phyloP scores from a whole-genome alignment of 2,329 filamentous ascomycete species.

The Fusarium nelsonii region DNA sequence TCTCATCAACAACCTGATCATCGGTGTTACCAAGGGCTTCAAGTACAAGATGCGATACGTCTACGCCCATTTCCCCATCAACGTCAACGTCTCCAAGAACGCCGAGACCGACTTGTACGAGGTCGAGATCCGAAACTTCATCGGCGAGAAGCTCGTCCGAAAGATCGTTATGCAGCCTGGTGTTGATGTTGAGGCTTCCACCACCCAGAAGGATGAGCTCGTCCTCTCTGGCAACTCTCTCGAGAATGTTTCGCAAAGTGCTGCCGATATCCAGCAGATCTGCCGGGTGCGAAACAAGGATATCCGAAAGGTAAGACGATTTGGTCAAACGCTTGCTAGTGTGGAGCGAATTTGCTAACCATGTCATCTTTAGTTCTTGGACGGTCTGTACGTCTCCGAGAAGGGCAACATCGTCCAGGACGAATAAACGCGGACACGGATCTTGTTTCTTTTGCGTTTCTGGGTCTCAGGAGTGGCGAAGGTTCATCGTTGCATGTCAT shows the following conservation, averaged over 20 bases:
- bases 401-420: conserved; percentile 93
- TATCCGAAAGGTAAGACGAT: conserved; percentile 89
- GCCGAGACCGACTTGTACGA: conserved; percentile 86
- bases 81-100: conserved; percentile 99
- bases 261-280: conserved; percentile 99
- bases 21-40: conserved; percentile 98
- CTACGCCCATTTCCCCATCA: conserved; percentile 99
- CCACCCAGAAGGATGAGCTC: conserved; percentile 98
- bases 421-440: conserved; percentile 64
- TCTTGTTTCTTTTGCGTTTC: conserved; percentile 69
- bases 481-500: conserved; percentile 72
- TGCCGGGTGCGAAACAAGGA: conserved; percentile 99
- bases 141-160: conserved; percentile 99
- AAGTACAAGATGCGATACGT: conserved; percentile 99
- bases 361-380: conserved; percentile 82
- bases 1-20: conserved; percentile 98
- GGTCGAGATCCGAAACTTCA: conserved; percentile 99
- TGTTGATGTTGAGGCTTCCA: conserved; percentile 90
- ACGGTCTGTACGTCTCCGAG: conserved; percentile 99
- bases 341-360: conserved; percentile 40
- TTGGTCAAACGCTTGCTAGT: not conserved
- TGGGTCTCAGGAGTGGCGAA: conserved; percentile 73
- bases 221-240: conserved; percentile 93
- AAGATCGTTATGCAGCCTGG: conserved; percentile 88
- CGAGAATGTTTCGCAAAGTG: conserved; percentile 97